These are phyloP conservation scores for Erucastrum elatum DNA, from an alignment of 345 rosid genomes.

Conservation along the genomic window DNA sequence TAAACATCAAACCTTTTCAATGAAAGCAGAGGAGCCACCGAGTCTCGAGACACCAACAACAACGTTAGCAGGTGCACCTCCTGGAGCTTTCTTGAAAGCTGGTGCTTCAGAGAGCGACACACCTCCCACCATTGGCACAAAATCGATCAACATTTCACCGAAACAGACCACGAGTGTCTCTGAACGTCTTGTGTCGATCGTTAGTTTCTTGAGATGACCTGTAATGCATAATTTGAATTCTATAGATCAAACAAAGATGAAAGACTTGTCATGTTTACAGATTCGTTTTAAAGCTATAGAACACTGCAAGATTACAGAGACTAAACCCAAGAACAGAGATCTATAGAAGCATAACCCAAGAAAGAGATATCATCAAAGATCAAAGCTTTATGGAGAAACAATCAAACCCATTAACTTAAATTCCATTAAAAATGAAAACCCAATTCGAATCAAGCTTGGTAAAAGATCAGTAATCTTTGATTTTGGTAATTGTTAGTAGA, in stretches of 20 bases:
- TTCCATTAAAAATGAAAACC: not conserved
- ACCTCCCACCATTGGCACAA: constrained; percentile 83
- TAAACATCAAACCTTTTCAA: constrained; percentile 71
- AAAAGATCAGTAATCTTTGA: not conserved
- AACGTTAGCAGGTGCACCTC: constrained; percentile 99
- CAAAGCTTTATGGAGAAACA: constrained; percentile 28
- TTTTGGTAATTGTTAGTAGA: constrained; percentile 20
- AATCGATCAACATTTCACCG: constrained; percentile 97
- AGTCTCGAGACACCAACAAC: constrained; percentile 86
- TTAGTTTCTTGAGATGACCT: constrained; percentile 45
- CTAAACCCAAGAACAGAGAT: constrained; percentile 14
- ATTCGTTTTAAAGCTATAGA: not conserved
- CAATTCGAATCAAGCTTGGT: constrained; percentile 16
- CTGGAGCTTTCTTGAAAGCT: constrained; percentile 94
- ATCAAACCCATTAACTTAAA: constrained; percentile 25
- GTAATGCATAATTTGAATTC: not conserved
- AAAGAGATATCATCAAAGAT: constrained; percentile 20
- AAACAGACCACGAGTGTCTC: constrained; percentile 73
- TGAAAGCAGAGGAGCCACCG: constrained; percentile 93
- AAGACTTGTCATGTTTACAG: constrained; percentile 2
- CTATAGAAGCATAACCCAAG: constrained; percentile 24
- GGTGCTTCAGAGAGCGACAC: constrained; percentile 97
- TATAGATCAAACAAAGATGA: not conserved
- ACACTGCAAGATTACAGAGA: not conserved
- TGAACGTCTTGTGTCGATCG: constrained; percentile 21